A percentile compares a stretch with the other conserved stretches of the same genome.
phyloP scores from a whole-genome alignment of 2,329 filamentous ascomycete genomes.

The Monilinia aucupariae region DNA sequence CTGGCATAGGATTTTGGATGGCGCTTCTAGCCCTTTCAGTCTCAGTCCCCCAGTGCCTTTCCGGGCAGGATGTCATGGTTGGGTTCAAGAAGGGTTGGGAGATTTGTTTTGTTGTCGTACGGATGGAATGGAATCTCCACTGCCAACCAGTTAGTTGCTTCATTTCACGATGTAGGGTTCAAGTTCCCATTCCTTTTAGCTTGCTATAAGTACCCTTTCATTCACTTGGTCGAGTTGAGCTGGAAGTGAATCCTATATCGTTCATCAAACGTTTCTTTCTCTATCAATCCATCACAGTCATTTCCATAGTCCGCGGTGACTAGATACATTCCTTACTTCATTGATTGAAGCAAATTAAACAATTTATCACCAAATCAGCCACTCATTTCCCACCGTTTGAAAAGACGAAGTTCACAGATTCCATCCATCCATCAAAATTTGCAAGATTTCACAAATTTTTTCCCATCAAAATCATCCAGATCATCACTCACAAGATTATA shows the following conservation, averaged over 20 bases:
- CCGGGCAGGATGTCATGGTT: neutral
- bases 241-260: neutral
- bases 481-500: neutral
- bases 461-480: neutral
- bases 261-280: conserved; percentile 13
- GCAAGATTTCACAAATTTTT: too few relatives aligned
- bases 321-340: conserved; percentile 15
- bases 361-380: neutral
- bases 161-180: neutral
- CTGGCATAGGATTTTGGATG: neutral
- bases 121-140: neutral
- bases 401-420: too few relatives aligned
- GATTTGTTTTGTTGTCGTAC: neutral
- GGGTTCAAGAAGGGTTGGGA: neutral
- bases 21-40: neutral
- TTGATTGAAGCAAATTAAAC: conserved; percentile 13
- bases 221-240: neutral
- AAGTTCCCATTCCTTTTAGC: neutral
- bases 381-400: neutral
- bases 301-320: conserved; percentile 15
- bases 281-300: conserved; percentile 14
- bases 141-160: neutral
- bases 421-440: too few relatives aligned
- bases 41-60: too few relatives aligned
- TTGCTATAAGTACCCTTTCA: conserved; percentile 16